Conservation (phyloP, 2,329 filamentous ascomycete genomes). For the Botrytis fragariae region DNA sequence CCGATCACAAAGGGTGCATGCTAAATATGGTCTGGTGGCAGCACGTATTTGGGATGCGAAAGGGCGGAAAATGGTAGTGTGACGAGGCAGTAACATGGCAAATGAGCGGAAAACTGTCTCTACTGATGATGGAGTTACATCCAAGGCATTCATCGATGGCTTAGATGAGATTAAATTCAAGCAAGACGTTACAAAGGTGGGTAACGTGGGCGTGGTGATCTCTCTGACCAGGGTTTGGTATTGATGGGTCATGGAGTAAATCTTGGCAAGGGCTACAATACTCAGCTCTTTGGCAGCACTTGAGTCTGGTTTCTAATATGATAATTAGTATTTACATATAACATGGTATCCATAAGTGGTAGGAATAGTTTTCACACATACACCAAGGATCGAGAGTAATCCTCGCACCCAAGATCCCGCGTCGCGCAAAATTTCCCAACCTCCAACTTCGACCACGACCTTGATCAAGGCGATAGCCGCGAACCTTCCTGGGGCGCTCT, state of each 20-base stretch:
- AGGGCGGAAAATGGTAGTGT: constrained; percentile 79
- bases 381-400: constrained; percentile 71
- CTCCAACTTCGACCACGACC: constrained; percentile 75
- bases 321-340: neutral
- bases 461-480: constrained; percentile 77
- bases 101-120: constrained; percentile 72
- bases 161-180: constrained; percentile 59
- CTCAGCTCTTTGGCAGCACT: constrained; percentile 71
- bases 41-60: constrained; percentile 66
- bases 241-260: constrained; percentile 78
- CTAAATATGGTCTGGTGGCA: constrained; percentile 58
- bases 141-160: constrained; percentile 40
- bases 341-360: constrained; percentile 21
- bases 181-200: constrained; percentile 43
- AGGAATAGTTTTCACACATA: constrained; percentile 39
- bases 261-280: constrained; percentile 74
- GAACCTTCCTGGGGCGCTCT: constrained; percentile 71
- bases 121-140: constrained; percentile 50
- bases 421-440: constrained; percentile 75
- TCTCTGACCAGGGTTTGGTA: constrained; percentile 83
- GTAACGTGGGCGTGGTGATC: constrained; percentile 47
- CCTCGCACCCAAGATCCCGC: constrained; percentile 73
- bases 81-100: constrained; percentile 68
- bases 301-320: constrained; percentile 69
- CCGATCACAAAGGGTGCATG: constrained; percentile 58